Base-by-base conservation (phyloP, 2,329 filamentous ascomycete species). In the Akanthomyces lecanii region DNA sequence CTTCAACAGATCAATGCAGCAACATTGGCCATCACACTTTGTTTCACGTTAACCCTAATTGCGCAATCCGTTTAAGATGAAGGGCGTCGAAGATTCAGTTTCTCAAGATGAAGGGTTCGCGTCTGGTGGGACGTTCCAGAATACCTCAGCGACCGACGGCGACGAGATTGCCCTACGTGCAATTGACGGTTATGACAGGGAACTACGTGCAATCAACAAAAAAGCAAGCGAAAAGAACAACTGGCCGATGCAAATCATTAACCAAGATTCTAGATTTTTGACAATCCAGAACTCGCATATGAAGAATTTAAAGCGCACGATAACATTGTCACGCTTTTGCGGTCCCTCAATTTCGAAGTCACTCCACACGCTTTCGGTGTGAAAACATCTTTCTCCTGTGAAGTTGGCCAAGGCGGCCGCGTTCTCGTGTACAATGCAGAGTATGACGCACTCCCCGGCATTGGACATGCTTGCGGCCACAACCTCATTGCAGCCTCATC, bases 381-480 rank as follows among this genome's bases (percentile, higher is more conserved):
- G n/a, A 3, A 58, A 28, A 58, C 55, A 3, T 58, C 55, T 8
- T 58, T 58, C 16, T 58, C 55, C 4, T 58, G 55, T 12, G 55
- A 58, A 33, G 55, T 58, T 10, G 55, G 55, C 8, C 44, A 48
- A 18, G 70, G 67, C 21, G 70, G 68, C 65, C 59, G 64, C n/a
- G 53, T 55, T 21, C 38, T 55, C 23, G 40, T 55, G 4, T 55
- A 30, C 38, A 38, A 38, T 38, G 77, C 76, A 61, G 79, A 81
- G 67, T 81, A 82, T 63, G 81, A 83, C 64, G 80, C 79, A 0
- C 72, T 81, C 0, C 78, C 78, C 0, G 72, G 71, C 1, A 79
- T 80, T n/a, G 78, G 78, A 6, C 78, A 81, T 54, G 77, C 75
- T 1, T 80, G 78, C 65, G 78, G 78, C 2, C 78, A 80, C 68